Evolutionary conservation across 2,329 filamentous ascomycete species (phyloP), one percentile per base, ranked within the genome.

Genomic region (Madurella fahalii): DNA sequence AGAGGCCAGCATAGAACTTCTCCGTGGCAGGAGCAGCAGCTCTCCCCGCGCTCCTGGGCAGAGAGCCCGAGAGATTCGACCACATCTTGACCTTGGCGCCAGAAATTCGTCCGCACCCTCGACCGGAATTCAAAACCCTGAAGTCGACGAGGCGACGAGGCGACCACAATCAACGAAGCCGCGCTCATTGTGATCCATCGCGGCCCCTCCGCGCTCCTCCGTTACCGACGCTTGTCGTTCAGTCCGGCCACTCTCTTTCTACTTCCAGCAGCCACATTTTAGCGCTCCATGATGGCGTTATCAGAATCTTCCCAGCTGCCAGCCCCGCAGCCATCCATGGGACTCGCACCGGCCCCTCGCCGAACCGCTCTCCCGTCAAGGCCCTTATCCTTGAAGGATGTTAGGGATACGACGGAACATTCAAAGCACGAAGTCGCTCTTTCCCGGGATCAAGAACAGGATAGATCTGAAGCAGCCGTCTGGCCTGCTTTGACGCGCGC

Each of bases 281-380:
- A 13, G 20, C 2, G 34, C 16, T 17, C 2, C 34, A 50, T 46
- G 13, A 64, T 64, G 63, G 62, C 60, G 17, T 52, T 63, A 40
- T 57, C 61, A 11, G 56, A 59, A 43, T 32, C 55, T 1, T 53
- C 46, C 16, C 50, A 40, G 37, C 15, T 32, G 17, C 20, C 51
- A 37, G 48, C 47, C 5, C 49, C 58, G 9, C 58, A 50, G 31
- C 20, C 46, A 42, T 45, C 52, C 9, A 47, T 40, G 47, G 57
- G 54, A 32, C 17, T 34, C 25, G 46, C 55, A 4, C 50, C 57
- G n/a, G 52, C 56, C 48, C 57, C 61, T 43, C 52, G 58, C 16
- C 58, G 64, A 53, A 66, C 63, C 7, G 64, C 64, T 5, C 50
- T 66, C 4, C 64, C 64, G 25, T 53, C 61, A 25, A 58, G 59